Percentiles rank a stretch among this genome's conserved stretches.
phyloP scores from a whole-genome alignment of 2,329 filamentous ascomycete genomes.

The Fusarium subglutinans region DNA sequence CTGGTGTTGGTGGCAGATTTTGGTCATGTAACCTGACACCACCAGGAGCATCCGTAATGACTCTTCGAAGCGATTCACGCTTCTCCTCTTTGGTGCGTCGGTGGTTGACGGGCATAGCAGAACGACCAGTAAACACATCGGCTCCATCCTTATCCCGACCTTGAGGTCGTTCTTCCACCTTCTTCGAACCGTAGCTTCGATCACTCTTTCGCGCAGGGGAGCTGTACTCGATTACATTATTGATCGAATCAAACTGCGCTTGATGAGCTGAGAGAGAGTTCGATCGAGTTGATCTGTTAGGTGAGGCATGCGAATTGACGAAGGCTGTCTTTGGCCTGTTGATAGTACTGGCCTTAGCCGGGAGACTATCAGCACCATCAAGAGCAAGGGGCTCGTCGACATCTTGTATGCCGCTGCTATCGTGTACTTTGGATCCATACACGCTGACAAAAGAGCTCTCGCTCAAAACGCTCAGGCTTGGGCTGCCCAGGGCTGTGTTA shows the following conservation, averaged over 20 bases:
- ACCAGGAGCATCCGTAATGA: conserved; percentile 57
- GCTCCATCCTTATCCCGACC: conserved; percentile 40
- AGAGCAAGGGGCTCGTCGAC: conserved; percentile 46
- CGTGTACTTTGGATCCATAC: conserved; percentile 60
- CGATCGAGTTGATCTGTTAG: conserved; percentile 35
- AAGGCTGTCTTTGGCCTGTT: conserved; percentile 37
- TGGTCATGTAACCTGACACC: conserved; percentile 55
- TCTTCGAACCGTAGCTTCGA: conserved; percentile 42
- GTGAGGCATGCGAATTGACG: conserved; percentile 9
- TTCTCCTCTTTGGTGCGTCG: conserved; percentile 56
- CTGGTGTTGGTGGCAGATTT: conserved; percentile 65
- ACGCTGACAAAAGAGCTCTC: conserved; percentile 74
- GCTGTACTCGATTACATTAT: conserved; percentile 54
- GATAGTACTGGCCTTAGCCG: conserved; percentile 27
- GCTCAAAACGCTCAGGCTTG: conserved; percentile 70
- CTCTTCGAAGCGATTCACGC: conserved; percentile 57
- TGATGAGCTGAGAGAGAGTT: conserved; percentile 46
- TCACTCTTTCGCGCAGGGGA: conserved; percentile 64
- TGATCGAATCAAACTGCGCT: conserved; percentile 56
- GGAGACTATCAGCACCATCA: conserved; percentile 39
- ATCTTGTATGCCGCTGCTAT: conserved; percentile 36
- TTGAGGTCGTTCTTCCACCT: conserved; percentile 45
- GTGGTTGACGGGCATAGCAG: conserved; percentile 28
- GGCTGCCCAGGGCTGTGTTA: conserved; percentile 59
- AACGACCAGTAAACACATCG: conserved; percentile 24